Base-by-base conservation (phyloP, 331 rosid species). In the Quercus tomentella region DNA sequence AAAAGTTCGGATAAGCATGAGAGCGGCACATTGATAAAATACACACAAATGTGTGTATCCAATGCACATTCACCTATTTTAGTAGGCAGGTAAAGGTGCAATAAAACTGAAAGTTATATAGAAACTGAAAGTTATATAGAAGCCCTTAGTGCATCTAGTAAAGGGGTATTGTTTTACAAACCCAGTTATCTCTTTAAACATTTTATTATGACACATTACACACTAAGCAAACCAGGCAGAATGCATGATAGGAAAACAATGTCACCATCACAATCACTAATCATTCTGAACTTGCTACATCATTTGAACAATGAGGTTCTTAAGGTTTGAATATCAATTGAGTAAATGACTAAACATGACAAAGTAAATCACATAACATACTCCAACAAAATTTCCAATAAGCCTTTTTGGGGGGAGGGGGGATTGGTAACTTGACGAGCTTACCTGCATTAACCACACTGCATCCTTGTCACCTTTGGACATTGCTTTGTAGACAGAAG, bases 381-480 rank as follows among this genome's bases (percentile, higher is more conserved):
- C 14, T 25, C 31, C 7, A 12, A 25, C 31, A 61, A 61, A 49
- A 49, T 49, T 49, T 14, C 54, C 54, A 49, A 9, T 45, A 45
- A 49, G 54, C 54, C 54, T 49, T 49, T 3, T 49, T 12, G 4
- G 4, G 54, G 54, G 54, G 16, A 12, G 56, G 41, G 66, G 18
- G 70, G 75, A 72, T 68, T 21, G 17, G 43, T 58, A 74, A 61
- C 74, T 73, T 86, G 62, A 74, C 83, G 77, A 85, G 70, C 92
- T 66, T 94, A 94, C 98, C 88, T 94, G 98, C 98, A 94, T 94
- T 80, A 94, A 87, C 98, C 98, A 94, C 79, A 94, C 97, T n/a
- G 98, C 97, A 86, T 92, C 97, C 82, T 81, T 86, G 77, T 94
- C 92, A 33, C 94, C 97, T 83, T 84, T 80, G 55, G 91, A 87